Percentiles rank a stretch among this genome's conserved stretches.
Evolutionary conservation across 306 rosid species (phyloP).

Genomic region (Echinosophora koreensis): DNA sequence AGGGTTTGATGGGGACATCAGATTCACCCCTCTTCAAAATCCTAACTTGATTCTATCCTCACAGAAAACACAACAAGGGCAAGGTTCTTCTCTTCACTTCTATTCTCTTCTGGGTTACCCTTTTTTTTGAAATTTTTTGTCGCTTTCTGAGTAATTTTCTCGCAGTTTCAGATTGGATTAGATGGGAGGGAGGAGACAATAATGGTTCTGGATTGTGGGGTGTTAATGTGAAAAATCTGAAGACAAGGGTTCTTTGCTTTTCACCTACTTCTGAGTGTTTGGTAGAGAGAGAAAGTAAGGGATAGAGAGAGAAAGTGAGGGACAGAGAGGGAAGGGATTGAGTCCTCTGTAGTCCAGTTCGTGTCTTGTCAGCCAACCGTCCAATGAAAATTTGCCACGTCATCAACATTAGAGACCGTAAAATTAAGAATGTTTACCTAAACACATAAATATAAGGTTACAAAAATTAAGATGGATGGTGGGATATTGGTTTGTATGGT

Average conservation of each 20-base stretch:
- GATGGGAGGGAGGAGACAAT: constrained; percentile 55
- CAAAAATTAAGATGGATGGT: constrained; percentile 29
- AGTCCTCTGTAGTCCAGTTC: constrained; percentile 63
- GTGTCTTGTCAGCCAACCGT: constrained; percentile 24
- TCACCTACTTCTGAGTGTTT: constrained; percentile 69
- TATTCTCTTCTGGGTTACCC: background rate
- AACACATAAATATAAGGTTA: constrained; percentile 47
- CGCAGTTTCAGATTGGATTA: constrained; percentile 59
- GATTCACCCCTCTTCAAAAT: constrained; percentile 43
- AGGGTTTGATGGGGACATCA: constrained; percentile 24
- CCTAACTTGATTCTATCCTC: constrained; percentile 41
- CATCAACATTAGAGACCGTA: constrained; percentile 13
- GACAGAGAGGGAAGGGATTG: constrained; percentile 38
- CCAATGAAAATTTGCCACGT: constrained; percentile 57
- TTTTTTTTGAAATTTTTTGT: background rate
- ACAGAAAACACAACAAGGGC: constrained; percentile 5
- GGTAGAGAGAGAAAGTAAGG: constrained; percentile 40
- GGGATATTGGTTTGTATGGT: constrained; percentile 12
- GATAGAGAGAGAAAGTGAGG: constrained; percentile 31
- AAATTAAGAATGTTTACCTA: constrained; percentile 50
- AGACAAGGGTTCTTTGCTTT: constrained; percentile 60
- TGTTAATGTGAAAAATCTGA: constrained; percentile 45
- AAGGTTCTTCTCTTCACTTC: constrained; percentile 11
- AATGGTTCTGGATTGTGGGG: constrained; percentile 54
- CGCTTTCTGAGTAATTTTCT: constrained; percentile 43